These are phyloP conservation scores for Colletotrichum euphorbiae DNA, from an alignment of 2,329 filamentous ascomycete genomes.

Conservation along the genomic window DNA sequence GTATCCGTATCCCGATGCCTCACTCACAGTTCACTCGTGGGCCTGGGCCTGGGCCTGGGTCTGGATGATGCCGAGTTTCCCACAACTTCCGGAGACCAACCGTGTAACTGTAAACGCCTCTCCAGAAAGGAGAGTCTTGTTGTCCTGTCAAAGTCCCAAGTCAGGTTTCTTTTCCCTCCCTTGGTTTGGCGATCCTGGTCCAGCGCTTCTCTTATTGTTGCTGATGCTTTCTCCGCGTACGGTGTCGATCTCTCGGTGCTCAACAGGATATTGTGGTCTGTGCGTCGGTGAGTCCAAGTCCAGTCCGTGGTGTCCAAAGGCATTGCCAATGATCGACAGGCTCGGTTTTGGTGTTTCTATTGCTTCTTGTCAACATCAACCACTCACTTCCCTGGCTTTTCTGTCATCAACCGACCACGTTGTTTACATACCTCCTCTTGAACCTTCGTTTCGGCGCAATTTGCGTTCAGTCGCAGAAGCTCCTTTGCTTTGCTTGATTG, in stretches of 20 bases:
- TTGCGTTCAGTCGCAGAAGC: neutral
- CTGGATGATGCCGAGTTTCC: no score
- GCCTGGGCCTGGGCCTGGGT: no score
- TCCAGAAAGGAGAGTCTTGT: no score
- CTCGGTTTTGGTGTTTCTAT: slow-evolving; percentile 12
- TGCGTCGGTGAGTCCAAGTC: slow-evolving; percentile 18
- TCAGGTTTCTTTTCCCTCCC: slow-evolving; percentile 1
- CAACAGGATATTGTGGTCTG: neutral
- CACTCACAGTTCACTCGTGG: no score
- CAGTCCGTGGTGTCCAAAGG: neutral
- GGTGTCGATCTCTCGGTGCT: no score
- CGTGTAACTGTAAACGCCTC: no score
- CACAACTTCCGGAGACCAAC: no score
- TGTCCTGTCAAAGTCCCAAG: neutral
- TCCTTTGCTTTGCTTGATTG: neutral
- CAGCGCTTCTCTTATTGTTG: slow-evolving; percentile 5
- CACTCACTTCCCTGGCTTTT: neutral
- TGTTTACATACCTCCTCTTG: slow-evolving; percentile 33
- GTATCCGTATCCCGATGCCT: no score
- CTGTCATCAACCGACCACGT: neutral
- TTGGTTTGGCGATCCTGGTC: slow-evolving; percentile 7
- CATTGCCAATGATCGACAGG: slow-evolving; percentile 20
- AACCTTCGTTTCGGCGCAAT: neutral
- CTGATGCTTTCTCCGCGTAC: no score
- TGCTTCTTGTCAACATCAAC: slow-evolving; percentile 19